Evolutionary conservation across 2,329 filamentous ascomycete genomes (phyloP).

Genomic region (Arthrobotrys conoides): DNA sequence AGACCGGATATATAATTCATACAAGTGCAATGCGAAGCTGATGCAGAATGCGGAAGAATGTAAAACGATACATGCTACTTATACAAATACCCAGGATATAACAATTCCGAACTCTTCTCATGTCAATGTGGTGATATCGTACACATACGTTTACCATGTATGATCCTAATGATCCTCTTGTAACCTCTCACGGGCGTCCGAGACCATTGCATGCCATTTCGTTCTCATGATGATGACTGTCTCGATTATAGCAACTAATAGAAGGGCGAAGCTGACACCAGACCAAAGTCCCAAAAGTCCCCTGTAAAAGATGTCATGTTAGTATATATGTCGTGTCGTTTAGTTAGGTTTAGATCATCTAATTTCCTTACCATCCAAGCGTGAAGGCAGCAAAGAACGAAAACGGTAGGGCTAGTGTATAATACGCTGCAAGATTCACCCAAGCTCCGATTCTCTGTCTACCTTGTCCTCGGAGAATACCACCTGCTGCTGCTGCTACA

Average conservation of each 20-base stretch:
- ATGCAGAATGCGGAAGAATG: not conserved
- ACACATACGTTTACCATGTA: conserved; percentile 9
- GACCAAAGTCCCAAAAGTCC: conserved; percentile 85
- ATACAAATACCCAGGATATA: conserved; percentile 24
- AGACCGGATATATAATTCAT: not conserved
- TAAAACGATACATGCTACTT: not conserved
- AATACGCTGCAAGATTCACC: conserved; percentile 88
- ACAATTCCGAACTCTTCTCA: not conserved
- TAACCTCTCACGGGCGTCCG: conserved; percentile 55
- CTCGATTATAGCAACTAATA: conserved; percentile 66
- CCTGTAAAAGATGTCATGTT: conserved; percentile 26
- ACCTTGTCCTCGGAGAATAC: conserved; percentile 87
- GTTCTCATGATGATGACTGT: conserved; percentile 42
- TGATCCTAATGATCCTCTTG: conserved; percentile 40
- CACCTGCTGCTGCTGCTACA: conserved; percentile 82
- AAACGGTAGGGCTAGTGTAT: conserved; percentile 85
- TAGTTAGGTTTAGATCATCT: not conserved
- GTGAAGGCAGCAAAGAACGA: conserved; percentile 84
- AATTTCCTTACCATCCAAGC: conserved; percentile 74
- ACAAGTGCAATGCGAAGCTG: not conserved
- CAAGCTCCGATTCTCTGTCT: conserved; percentile 91
- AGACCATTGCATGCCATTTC: conserved; percentile 58
- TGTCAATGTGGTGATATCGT: conserved; percentile 12
- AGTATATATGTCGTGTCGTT: not conserved
- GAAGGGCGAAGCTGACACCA: conserved; percentile 80